phyloP scores from a whole-genome alignment of 768 basidiomycete genomes.

The Astraeus odoratus region DNA sequence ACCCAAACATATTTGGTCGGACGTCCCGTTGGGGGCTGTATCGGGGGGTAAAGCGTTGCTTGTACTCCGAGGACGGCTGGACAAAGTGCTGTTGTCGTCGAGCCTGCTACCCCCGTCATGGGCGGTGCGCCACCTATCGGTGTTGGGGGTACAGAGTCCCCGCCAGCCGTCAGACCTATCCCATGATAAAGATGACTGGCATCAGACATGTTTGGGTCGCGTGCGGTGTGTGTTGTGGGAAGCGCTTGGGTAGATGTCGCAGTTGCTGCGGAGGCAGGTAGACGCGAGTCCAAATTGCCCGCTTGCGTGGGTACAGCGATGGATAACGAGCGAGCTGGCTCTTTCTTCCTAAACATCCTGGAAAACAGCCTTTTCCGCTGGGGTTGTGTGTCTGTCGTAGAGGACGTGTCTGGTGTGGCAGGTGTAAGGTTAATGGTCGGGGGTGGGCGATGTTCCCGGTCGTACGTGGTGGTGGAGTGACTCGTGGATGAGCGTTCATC shows the following conservation, averaged over 20 bases:
- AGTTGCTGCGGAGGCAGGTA: too few species aligned
- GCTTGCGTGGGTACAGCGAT: slow-evolving; percentile 23
- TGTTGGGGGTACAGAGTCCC: not conserved
- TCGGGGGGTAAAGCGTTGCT: slow-evolving; percentile 50
- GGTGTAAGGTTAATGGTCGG: slow-evolving; percentile 12
- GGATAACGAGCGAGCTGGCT: slow-evolving; percentile 11
- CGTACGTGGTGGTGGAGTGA: not conserved
- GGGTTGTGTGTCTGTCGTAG: slow-evolving; percentile 13
- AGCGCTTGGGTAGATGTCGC: too few species aligned
- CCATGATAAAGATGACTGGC: not conserved
- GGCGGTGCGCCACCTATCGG: slow-evolving; percentile 7
- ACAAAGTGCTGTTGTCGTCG: slow-evolving; percentile 18
- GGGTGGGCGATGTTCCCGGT: not conserved
- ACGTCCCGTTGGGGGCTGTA: slow-evolving; percentile 29
- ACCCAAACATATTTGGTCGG: slow-evolving; percentile 66
- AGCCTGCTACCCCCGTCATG: slow-evolving; percentile 5
- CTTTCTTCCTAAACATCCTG: slow-evolving; percentile 62
- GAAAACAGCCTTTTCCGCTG: slow-evolving; percentile 52
- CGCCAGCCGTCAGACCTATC: not conserved
- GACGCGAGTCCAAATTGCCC: too few species aligned
- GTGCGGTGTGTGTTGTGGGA: not conserved
- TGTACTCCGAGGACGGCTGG: slow-evolving; percentile 62
- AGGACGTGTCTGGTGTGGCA: slow-evolving; percentile 12
- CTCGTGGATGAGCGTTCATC: slow-evolving; percentile 3
- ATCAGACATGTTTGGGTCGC: not conserved